Base-by-base conservation (phyloP, 306 rosid genomes). In the Fragaria vesca region DNA sequence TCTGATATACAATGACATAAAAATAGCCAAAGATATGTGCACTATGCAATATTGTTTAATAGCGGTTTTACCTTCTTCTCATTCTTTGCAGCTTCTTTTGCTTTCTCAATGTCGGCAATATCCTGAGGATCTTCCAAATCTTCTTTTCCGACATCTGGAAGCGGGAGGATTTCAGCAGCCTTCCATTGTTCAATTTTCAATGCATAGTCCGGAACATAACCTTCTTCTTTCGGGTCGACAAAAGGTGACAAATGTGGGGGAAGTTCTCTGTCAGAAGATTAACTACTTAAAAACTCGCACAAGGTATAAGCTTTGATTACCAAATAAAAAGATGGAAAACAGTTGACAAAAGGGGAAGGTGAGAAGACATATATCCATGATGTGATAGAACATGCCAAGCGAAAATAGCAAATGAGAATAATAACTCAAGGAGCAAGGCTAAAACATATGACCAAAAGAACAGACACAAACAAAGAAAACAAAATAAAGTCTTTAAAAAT, bases 181-280 rank as follows among this genome's bases (percentile, higher is more conserved):
- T 91, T 90, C 90, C 85, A 84, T 51, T 87, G 82, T 69, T 90
- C 84, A 17, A 95, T 91, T 72, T 93, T 91, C 88, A 86, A 88
- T 1, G 99, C 99, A 79, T 95, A 93, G 42, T 95, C 99, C 2
- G 99, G 99, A 77, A 93, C 90, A 72, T 95, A 88, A 3, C 91
- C 97, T 85, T 89, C 94, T 12, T 87, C 92, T 18, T 91, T 95
- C 32, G 90, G 83, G 85, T 93, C 86, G 72, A 95, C 87, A 71
- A 95, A 95, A 54, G 99, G 99, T 10, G 99, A 95, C 87, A 95
- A 83, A 81, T 93, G 97, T 10, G 97, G 97, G 16, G 97, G 99
- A 75, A 92, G 97, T 78, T 81, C 81, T 89, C 99, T 93, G 87
- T 82, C 65, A 66, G 60, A 73, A 72, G 65, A 58, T 45, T 30